Evolutionary conservation across 2,329 filamentous ascomycete genomes (phyloP), one percentile per base, ranked within the genome.

Genomic region (Colletotrichum tabaci): DNA sequence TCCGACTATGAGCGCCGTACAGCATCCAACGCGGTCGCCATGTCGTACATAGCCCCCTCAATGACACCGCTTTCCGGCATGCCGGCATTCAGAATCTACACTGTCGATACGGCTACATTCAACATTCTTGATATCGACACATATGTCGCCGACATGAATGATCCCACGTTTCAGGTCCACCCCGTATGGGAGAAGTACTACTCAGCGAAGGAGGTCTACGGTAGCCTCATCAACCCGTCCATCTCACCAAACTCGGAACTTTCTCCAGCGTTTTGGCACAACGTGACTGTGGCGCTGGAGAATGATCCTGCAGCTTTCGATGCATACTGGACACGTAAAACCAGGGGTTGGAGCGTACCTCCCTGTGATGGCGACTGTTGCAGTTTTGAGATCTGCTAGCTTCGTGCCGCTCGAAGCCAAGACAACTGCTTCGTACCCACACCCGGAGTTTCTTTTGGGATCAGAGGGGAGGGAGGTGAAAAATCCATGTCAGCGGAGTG

Each of bases 221-320:
- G 87, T 7, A 74, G 82, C 0, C 79, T 84, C 1, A 78, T 87
- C 16, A 76, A 72, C 40, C 84, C 86, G 47, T 82, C 85, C 1
- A 74, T 85, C 1, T 65, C 71, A 16, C 55, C 78, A 3, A 78
- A 77, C 12, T 81, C 82, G 4, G 79, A 90, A 74, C 83, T 91
- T 44, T 87, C 86, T 1, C 85, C 88, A 0, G 85, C 84, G 1
- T 90, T 90, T 78, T 91, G 89, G 88, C 88, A 90, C 77, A 85
- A 87, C 73, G 81, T 90, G 23, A 90, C 88, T 1, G 80, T 79
- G 1, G 76, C 80, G 3, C 84, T 90, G 60, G 84, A 87, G 71
- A 74, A 69, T 5, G 77, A 88, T 66, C 74, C 82, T 2, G 71
- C 76, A 0, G 77, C 82, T 1, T 90, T 90, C 74, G 79, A 84